These are phyloP conservation scores for Coemansia sp. DNA, from an alignment of 192 early-diverging fungal species.

Conservation along the genomic window DNA sequence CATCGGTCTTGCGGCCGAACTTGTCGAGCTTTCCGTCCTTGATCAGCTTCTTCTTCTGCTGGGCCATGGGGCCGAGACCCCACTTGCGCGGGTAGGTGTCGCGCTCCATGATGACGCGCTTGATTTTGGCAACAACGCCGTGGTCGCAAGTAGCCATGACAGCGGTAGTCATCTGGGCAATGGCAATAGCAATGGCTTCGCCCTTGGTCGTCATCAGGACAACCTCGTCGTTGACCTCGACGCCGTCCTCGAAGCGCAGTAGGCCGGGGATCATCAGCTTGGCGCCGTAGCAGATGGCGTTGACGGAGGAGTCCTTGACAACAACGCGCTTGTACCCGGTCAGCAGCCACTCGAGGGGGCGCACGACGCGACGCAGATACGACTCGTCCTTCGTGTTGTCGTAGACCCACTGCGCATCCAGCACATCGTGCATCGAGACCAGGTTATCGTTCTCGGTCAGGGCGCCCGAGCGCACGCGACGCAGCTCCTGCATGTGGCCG, in stretches of 20 bases:
- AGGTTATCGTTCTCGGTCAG: slow-evolving; percentile 90
- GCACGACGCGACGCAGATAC: slow-evolving; percentile 92
- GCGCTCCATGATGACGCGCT: slow-evolving; percentile 99
- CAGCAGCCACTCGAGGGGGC: slow-evolving; percentile 92
- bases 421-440: slow-evolving; percentile 97
- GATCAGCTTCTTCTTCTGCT: slow-evolving; percentile 97
- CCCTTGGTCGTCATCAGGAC: slow-evolving; percentile 99
- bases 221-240: slow-evolving; percentile 96
- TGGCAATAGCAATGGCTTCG: slow-evolving; percentile 97
- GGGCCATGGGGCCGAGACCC: slow-evolving; percentile 94
- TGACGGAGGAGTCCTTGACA: slow-evolving; percentile 97
- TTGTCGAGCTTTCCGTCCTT: slow-evolving; percentile 98
- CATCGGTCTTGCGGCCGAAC: slow-evolving; percentile 87
- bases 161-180: slow-evolving; percentile 96
- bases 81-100: slow-evolving; percentile 98
- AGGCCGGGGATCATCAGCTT: slow-evolving; percentile 99
- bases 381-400: slow-evolving; percentile 97
- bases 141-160: slow-evolving; percentile 97
- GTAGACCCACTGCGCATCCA: slow-evolving; percentile 98
- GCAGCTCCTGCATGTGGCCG: slow-evolving; percentile 99
- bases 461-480: slow-evolving; percentile 92
- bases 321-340: slow-evolving; percentile 96
- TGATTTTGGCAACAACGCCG: slow-evolving; percentile 98
- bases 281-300: slow-evolving; percentile 99
- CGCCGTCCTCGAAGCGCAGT: slow-evolving; percentile 89